These are phyloP conservation scores for Plenodomus biglobosus DNA, from an alignment of 2,329 filamentous ascomycete species.

Conservation along the genomic window DNA sequence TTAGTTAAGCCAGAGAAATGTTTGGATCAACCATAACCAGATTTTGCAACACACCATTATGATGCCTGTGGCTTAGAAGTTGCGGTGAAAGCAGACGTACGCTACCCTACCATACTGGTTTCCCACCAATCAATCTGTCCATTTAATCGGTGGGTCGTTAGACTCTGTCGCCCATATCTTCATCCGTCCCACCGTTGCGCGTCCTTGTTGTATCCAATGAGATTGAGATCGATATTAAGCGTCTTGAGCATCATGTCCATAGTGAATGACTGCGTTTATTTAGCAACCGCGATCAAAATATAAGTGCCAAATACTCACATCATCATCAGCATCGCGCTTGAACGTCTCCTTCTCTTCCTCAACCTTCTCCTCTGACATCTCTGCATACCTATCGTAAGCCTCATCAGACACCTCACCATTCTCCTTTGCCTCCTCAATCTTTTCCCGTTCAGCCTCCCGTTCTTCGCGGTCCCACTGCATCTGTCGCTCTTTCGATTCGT, in stretches of 20 bases:
- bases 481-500: constrained; percentile 37
- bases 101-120: too few species aligned
- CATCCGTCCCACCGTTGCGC: constrained; percentile 61
- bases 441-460: constrained; percentile 45
- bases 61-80: too few species aligned
- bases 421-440: constrained; percentile 46
- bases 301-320: constrained; percentile 35
- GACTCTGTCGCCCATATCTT: constrained; percentile 15
- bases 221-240: constrained; percentile 62
- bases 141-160: neutral
- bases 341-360: constrained; percentile 46
- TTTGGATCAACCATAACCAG: too few species aligned
- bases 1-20: too few species aligned
- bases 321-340: constrained; percentile 36
- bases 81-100: too few species aligned
- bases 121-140: too few species aligned
- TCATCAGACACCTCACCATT: constrained; percentile 48
- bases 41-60: too few species aligned
- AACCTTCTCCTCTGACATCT: constrained; percentile 41
- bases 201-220: constrained; percentile 65
- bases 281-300: constrained; percentile 5
- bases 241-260: constrained; percentile 70
- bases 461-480: constrained; percentile 44
- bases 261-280: constrained; percentile 56
- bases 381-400: constrained; percentile 51